phyloP scores from a whole-genome alignment of 495 filamentous ascomycete species.

The Daldinia caldariorum region DNA sequence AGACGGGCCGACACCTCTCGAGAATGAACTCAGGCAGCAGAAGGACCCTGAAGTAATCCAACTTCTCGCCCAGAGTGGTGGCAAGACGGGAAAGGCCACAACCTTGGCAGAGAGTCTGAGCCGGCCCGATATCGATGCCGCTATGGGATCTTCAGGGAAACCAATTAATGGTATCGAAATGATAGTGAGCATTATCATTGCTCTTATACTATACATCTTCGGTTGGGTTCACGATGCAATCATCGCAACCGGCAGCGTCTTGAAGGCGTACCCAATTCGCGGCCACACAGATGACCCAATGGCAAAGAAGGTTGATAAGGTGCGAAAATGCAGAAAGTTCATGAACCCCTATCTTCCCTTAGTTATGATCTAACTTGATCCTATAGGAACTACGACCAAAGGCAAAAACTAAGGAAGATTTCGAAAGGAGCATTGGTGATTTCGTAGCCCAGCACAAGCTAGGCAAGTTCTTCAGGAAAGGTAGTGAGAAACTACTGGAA shows the following conservation, averaged over 20 bases:
- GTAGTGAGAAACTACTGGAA: conserved; percentile 22
- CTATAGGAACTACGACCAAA: conserved; percentile 11
- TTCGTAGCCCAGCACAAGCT: conserved; percentile 29
- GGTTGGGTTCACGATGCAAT: conserved; percentile 19
- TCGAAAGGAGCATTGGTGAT: conserved; percentile 29
- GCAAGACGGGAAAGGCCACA: conserved; percentile 15
- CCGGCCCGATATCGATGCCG: conserved; percentile 19
- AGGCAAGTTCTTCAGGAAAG: conserved; percentile 27
- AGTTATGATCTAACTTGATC: conserved; percentile 1
- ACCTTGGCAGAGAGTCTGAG: conserved; percentile 1
- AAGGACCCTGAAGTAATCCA: conserved; percentile 27
- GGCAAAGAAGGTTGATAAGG: conserved; percentile 9
- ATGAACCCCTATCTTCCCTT: not conserved
- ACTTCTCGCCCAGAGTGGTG: conserved; percentile 26
- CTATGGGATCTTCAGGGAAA: conserved; percentile 9
- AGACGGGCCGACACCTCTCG: conserved; percentile 28
- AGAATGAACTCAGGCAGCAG: conserved; percentile 29
- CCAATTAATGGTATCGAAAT: not conserved
- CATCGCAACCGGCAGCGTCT: conserved; percentile 11
- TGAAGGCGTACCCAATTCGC: conserved; percentile 30
- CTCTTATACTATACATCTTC: conserved; percentile 29
- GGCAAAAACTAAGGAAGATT: conserved; percentile 31
- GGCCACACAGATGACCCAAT: not conserved
- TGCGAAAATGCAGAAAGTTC: not conserved
- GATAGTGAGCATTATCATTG: conserved; percentile 17